Evolutionary conservation across 139 green algal species (phyloP), one percentile per base, ranked within the genome.

Genomic region (Raphidocelis subcapitata): DNA sequence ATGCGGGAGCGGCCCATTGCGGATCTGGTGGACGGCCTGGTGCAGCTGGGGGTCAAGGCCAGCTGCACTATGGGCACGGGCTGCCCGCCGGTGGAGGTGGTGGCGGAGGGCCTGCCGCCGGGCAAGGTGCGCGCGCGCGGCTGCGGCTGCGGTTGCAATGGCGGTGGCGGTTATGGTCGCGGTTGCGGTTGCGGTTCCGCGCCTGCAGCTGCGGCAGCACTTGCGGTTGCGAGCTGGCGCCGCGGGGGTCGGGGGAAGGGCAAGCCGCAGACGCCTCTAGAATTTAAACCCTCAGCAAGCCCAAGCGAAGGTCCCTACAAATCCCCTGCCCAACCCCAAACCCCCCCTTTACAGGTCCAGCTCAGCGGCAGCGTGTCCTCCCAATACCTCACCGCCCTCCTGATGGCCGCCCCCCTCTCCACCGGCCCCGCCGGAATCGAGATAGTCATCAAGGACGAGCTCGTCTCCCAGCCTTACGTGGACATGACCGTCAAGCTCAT

Each of bases 401-500:
- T 99, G 23, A 98, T 99, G 95, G 91, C 96, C 0, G 90, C 93
- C 4, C 96, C 96, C 1, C 85, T 99, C 31, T 82, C 89, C n/a
- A 90, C 78, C 4, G 90, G 87, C 41, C 73, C 46, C 31, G 81
- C 85, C 44, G 90, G 84, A 62, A 84, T 87, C 29, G 84, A 91
- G 64, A 93, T 97, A 65, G 76, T 88, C 24, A 98, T 99, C 74
- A 87, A 69, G 20, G 94, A 98, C 76, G 88, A 97, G 82, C 88
- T 99, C 15, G 85, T 99, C 5, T 92, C 77, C 24, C 82, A 97
- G 87, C 95, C 96, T 1, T 99, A 99, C 75, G 92, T 99, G 44
- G 92, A 98, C 76, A 99, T 99, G 96, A 99, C 96, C 0, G 80
- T 98, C 33, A 92, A 94, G 79, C 90, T 99, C 8, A 99, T 99